phyloP scores from a whole-genome alignment of 805 yeast genomes.

The Maudiozyma pseudohumilis region DNA sequence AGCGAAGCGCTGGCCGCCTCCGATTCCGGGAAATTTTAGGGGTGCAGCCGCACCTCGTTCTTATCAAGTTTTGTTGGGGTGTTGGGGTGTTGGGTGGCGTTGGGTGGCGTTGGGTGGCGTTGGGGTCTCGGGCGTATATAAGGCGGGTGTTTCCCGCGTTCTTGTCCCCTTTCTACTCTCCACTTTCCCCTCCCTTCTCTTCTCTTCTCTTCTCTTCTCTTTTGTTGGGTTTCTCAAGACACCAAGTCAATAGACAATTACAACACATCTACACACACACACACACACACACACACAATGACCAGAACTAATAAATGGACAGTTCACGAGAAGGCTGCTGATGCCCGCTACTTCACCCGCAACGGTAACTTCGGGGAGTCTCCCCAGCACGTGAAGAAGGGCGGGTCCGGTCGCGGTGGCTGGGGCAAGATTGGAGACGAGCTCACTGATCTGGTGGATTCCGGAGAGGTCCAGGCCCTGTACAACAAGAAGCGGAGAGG shows the following conservation, averaged over 20 bases:
- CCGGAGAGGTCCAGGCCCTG: conserved; percentile 44
- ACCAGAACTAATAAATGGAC: conserved; percentile 77
- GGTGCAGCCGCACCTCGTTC: not conserved
- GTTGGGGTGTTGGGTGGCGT: not conserved
- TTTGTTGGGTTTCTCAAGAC: not conserved
- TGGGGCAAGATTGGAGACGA: conserved; percentile 86
- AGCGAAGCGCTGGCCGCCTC: too few species aligned
- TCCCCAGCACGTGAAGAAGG: conserved; percentile 70
- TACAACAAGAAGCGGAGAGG: conserved; percentile 41
- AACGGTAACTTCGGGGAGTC: conserved; percentile 60
- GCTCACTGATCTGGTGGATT: conserved; percentile 47
- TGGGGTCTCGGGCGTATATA: not conserved
- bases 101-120: not conserved
- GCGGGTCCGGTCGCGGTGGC: conserved; percentile 77
- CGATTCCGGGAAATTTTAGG: too few species aligned
- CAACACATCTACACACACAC: conserved; percentile 1
- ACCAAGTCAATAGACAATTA: not conserved
- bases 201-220: not conserved
- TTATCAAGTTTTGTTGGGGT: not conserved
- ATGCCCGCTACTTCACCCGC: conserved; percentile 70
- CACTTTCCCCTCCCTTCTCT: not conserved
- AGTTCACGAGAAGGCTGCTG: conserved; percentile 45
- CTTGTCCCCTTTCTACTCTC: not conserved
- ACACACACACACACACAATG: conserved; percentile 32
- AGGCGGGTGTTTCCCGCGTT: not conserved